Evolutionary conservation across 176 grass and related monocot genomes (phyloP).

Genomic region (Oryza meyeriana): DNA sequence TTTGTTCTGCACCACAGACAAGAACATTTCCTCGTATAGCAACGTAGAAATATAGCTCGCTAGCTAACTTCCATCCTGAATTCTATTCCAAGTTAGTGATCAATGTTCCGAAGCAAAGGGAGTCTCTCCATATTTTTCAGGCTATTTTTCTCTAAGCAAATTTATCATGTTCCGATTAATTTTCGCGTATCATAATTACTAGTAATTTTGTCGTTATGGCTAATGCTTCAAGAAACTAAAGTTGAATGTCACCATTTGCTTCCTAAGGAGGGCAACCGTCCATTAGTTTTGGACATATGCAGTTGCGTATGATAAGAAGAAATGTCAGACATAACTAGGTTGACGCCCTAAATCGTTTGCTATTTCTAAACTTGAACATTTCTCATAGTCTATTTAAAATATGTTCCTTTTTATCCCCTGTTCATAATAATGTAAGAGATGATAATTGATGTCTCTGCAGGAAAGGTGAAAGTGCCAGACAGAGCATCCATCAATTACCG

Average conservation of each 20-base stretch:
- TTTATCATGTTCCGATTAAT: background rate
- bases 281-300: background rate
- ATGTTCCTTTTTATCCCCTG: background rate
- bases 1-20: background rate
- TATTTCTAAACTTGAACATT: background rate
- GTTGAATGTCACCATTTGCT: slow-evolving; percentile 19
- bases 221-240: slow-evolving; percentile 15
- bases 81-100: background rate
- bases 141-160: background rate
- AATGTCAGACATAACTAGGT: background rate
- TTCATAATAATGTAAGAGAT: background rate
- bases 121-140: background rate
- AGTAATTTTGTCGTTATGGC: background rate
- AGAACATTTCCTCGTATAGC: background rate
- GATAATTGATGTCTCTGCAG: slow-evolving; percentile 35
- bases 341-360: background rate
- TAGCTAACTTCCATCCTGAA: background rate
- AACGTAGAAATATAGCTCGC: background rate
- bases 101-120: background rate
- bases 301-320: slow-evolving; percentile 15
- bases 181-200: background rate
- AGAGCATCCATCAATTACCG: slow-evolving; percentile 45
- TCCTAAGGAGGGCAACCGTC: slow-evolving; percentile 1
- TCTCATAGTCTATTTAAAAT: background rate
- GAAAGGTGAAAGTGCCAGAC: slow-evolving; percentile 49